Percentiles rank a stretch among this genome's conserved stretches.
These are phyloP conservation scores for Colletotrichum paranaense DNA, from an alignment of 2,329 filamentous ascomycete genomes.

Conservation along the genomic window DNA sequence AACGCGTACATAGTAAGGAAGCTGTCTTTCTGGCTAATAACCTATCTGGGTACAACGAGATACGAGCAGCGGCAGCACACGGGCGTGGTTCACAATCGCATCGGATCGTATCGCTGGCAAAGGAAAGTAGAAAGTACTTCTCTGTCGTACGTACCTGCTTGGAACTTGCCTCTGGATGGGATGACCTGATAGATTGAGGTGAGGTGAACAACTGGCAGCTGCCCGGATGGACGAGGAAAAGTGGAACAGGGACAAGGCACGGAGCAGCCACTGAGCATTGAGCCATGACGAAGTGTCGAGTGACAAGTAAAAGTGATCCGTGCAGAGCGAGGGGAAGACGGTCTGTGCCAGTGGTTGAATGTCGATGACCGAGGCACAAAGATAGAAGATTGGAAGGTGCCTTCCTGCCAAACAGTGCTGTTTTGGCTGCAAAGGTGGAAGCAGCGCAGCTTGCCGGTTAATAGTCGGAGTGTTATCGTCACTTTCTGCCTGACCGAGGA, in stretches of 20 bases:
- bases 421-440: too few relatives aligned
- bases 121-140: neutral
- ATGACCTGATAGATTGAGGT: too few relatives aligned
- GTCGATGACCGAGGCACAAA: neutral
- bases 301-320: constrained; percentile 13
- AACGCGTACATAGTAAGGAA: too few relatives aligned
- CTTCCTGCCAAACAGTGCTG: too few relatives aligned
- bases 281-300: constrained; percentile 30
- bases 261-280: constrained; percentile 26
- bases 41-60: neutral
- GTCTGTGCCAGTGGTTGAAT: neutral
- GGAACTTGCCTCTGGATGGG: too few relatives aligned
- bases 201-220: neutral
- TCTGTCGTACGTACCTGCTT: neutral
- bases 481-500: constrained; percentile 1
- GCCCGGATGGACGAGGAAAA: neutral
- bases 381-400: neutral
- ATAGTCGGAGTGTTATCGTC: neutral
- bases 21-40: too few relatives aligned
- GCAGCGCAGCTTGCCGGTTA: neutral
- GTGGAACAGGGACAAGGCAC: constrained; percentile 10
- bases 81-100: neutral
- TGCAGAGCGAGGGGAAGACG: too few relatives aligned
- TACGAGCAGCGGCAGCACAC: neutral
- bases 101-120: neutral